Percentiles rank a stretch among this genome's conserved stretches.
Conservation (phyloP, 257 asterid genomes). For the Fraxinus quadrangulata region DNA sequence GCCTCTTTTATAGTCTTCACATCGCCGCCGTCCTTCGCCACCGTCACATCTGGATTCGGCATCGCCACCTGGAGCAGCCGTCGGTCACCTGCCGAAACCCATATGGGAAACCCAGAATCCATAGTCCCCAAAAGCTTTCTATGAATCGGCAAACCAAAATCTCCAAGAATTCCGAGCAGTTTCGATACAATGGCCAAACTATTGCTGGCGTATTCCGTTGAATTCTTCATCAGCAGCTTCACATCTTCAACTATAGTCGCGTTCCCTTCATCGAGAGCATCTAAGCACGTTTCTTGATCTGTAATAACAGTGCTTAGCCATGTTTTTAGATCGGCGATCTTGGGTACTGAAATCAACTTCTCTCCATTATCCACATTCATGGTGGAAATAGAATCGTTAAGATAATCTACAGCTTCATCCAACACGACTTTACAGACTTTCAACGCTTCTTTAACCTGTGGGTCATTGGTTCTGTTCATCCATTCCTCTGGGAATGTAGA, state of each 20-base stretch:
- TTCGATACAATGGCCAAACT: constrained; percentile 76
- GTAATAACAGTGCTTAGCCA: constrained; percentile 74
- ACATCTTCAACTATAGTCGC: constrained; percentile 46
- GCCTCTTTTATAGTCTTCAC: constrained; percentile 50
- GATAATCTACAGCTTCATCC: constrained; percentile 61
- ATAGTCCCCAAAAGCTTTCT: constrained; percentile 44
- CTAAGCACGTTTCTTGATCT: constrained; percentile 73
- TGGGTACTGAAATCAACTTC: constrained; percentile 18
- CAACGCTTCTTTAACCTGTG: constrained; percentile 47
- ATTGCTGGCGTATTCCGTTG: constrained; percentile 63
- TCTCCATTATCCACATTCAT: constrained; percentile 24
- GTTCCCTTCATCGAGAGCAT: constrained; percentile 60
- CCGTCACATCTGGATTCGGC: constrained; percentile 58
- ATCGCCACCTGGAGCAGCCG: constrained; percentile 45
- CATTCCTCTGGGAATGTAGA: constrained; percentile 40
- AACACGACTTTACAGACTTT: constrained; percentile 50
- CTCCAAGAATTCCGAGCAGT: constrained; percentile 39
- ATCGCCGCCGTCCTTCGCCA: constrained; percentile 67
- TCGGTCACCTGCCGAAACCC: constrained; percentile 60
- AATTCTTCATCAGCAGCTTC: constrained; percentile 42
- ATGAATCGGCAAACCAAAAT: constrained; percentile 48
- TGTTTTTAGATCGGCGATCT: constrained; percentile 50
- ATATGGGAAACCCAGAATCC: constrained; percentile 43
- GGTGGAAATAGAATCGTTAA: constrained; percentile 48
- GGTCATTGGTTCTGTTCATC: constrained; percentile 32